phyloP scores from a whole-genome alignment of 768 basidiomycete genomes.

The Flagelloscypha sp. region DNA sequence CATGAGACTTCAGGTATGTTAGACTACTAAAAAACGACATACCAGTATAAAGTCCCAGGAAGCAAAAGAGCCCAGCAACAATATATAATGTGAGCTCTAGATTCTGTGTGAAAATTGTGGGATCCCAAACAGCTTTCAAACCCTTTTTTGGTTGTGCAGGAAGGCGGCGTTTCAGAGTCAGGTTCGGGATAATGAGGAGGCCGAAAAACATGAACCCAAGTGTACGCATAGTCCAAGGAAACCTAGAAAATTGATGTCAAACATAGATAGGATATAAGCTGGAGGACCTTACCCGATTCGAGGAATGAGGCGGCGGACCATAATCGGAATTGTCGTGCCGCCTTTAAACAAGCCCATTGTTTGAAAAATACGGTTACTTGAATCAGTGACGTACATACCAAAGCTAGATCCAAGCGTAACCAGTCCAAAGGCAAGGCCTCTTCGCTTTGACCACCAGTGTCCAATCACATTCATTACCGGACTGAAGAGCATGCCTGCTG shows the following conservation, averaged over 20 bases:
- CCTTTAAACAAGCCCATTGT: too few relatives aligned
- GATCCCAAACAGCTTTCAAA: constrained; percentile 47
- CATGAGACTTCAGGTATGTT: background rate
- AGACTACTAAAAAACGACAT: constrained; percentile 8
- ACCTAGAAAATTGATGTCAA: too few relatives aligned
- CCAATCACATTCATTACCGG: too few relatives aligned
- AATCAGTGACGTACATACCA: too few relatives aligned
- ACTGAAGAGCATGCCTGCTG: too few relatives aligned
- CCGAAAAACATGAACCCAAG: constrained; percentile 51
- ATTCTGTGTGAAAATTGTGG: constrained; percentile 25
- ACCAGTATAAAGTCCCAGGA: constrained; percentile 60
- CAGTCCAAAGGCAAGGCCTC: constrained; percentile 13
- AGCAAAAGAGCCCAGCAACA: constrained; percentile 34
- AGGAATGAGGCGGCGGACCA: too few relatives aligned
- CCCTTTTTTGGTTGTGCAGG: constrained; percentile 43
- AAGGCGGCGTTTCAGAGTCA: constrained; percentile 39
- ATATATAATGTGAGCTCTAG: constrained; percentile 52
- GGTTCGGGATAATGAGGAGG: constrained; percentile 40
- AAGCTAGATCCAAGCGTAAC: constrained; percentile 14
- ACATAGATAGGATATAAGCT: too few relatives aligned
- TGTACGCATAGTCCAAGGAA: constrained; percentile 63
- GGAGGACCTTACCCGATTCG: too few relatives aligned
- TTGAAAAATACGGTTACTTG: too few relatives aligned
- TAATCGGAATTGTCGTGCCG: too few relatives aligned
- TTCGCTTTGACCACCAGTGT: constrained; percentile 14